Conservation (phyloP, 2,329 filamentous ascomycete genomes). For the Pyricularia pennisetigena region DNA sequence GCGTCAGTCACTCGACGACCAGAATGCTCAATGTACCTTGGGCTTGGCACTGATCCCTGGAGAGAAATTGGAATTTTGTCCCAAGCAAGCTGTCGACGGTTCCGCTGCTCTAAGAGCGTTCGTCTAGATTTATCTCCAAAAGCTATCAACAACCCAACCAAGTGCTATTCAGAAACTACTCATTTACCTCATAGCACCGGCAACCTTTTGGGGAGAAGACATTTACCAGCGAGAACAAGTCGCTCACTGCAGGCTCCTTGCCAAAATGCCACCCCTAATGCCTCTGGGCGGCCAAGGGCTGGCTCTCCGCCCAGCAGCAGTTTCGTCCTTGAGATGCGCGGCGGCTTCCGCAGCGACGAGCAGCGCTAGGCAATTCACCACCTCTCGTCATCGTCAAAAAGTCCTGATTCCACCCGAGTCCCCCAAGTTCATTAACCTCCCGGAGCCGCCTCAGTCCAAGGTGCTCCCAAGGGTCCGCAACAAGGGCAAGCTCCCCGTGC, state of each 20-base stretch:
- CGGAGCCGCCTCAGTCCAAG: slow-evolving; percentile 62
- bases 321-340: background rate
- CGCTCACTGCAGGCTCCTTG: background rate
- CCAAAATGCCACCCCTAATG: slow-evolving; percentile 16
- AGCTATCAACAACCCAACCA: background rate
- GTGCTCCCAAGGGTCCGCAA: slow-evolving; percentile 35
- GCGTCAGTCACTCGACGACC: background rate
- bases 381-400: slow-evolving; percentile 20
- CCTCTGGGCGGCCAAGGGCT: slow-evolving; percentile 8
- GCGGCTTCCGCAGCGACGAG: background rate
- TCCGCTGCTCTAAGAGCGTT: background rate
- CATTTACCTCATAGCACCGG: background rate
- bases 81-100: background rate
- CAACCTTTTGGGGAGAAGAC: background rate
- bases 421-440: slow-evolving; percentile 77
- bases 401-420: slow-evolving; percentile 69
- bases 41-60: background rate
- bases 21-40: background rate
- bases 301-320: slow-evolving; percentile 1
- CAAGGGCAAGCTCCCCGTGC: slow-evolving; percentile 75
- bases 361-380: slow-evolving; percentile 13
- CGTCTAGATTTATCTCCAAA: background rate
- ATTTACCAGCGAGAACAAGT: background rate
- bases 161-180: no score
- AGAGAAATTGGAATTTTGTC: background rate